These are phyloP conservation scores for Solanum raphanifolium DNA, from an alignment of 257 asterid species.

Conservation along the genomic window DNA sequence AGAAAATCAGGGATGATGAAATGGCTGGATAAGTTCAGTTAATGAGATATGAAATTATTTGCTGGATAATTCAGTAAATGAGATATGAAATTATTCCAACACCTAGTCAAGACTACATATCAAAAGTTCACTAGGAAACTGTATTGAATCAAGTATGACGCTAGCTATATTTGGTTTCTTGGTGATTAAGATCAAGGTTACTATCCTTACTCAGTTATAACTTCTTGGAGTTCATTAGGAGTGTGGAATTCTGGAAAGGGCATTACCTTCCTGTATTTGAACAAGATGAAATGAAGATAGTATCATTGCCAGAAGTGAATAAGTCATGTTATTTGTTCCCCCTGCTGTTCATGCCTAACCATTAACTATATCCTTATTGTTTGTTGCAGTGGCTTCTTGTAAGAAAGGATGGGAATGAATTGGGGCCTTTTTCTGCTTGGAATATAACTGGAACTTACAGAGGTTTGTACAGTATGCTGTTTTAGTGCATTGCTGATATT, in stretches of 20 bases:
- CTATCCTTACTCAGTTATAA: not conserved
- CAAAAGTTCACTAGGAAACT: not conserved
- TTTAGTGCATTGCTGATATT: not conserved
- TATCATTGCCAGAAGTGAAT: not conserved
- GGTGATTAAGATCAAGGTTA: not conserved
- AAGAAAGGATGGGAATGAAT: conserved; percentile 65
- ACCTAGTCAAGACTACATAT: not conserved
- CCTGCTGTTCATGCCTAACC: not conserved
- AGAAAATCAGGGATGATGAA: not conserved
- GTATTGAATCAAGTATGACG: not conserved
- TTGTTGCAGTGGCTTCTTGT: conserved; percentile 80
- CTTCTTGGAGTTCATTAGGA: not conserved
- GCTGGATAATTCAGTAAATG: not conserved
- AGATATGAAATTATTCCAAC: not conserved
- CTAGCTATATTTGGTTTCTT: not conserved
- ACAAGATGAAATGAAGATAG: not conserved
- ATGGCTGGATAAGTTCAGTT: not conserved
- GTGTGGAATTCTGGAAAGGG: not conserved
- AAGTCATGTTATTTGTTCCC: not conserved
- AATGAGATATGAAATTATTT: not conserved
- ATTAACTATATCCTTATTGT: not conserved
- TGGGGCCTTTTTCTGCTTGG: conserved; percentile 91
- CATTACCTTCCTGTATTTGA: not conserved
- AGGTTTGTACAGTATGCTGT: conserved; percentile 38
- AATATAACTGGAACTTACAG: conserved; percentile 92